Percentiles rank a stretch among this genome's conserved stretches.
phyloP scores from a whole-genome alignment of 768 basidiomycete species.

The Tricholoma saponaceum region DNA sequence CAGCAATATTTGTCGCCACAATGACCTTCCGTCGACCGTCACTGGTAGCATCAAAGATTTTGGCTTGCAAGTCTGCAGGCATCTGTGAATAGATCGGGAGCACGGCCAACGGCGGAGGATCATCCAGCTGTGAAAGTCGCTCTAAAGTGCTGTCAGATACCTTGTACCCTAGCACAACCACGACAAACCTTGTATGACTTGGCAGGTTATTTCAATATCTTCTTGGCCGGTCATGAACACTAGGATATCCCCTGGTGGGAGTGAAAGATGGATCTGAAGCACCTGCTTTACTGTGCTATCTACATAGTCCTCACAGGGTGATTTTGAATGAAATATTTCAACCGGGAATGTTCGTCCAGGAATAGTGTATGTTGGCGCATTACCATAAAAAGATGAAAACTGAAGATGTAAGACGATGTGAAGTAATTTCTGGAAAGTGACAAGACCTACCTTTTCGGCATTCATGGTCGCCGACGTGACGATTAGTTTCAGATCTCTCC shows the following conservation, averaged over 20 bases:
- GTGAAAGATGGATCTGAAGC: constrained; percentile 91
- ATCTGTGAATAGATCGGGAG: constrained; percentile 99
- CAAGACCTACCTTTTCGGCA: constrained; percentile 80
- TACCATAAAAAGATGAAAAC: constrained; percentile 96
- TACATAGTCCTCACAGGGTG: constrained; percentile 98
- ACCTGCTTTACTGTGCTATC: constrained; percentile 98
- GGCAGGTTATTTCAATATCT: constrained; percentile 96
- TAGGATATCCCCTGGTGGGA: constrained; percentile 90
- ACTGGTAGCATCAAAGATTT: constrained; percentile 91
- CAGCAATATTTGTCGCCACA: constrained; percentile 98
- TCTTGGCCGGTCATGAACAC: constrained; percentile 99
- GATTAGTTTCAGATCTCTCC: constrained; percentile 92
- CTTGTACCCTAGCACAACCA: neutral
- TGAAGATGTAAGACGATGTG: constrained; percentile 21
- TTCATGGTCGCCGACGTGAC: constrained; percentile 99
- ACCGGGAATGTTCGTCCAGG: constrained; percentile 93
- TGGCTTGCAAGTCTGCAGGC: constrained; percentile 98
- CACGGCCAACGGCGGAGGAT: constrained; percentile 83
- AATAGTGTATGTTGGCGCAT: constrained; percentile 93
- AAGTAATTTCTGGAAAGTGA: neutral
- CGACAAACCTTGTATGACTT: constrained; percentile 76
- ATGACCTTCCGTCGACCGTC: constrained; percentile 97
- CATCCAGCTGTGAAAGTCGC: constrained; percentile 87
- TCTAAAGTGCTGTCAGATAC: constrained; percentile 42
- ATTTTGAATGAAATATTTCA: constrained; percentile 93